Percentiles rank a stretch among this genome's conserved stretches.
These are phyloP conservation scores for Diversispora epigaea DNA, from an alignment of 192 early-diverging fungal species.

Conservation along the genomic window DNA sequence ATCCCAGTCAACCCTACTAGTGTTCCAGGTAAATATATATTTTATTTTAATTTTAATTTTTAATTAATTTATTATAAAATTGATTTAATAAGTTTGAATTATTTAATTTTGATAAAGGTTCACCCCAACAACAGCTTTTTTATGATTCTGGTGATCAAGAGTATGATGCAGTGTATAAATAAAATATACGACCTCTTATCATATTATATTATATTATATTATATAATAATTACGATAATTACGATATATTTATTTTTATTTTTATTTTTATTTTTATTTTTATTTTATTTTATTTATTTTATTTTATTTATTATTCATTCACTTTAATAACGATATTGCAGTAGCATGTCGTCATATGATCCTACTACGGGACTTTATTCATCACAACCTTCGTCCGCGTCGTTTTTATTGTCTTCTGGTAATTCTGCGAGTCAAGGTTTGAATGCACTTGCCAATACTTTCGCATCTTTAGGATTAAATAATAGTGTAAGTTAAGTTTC, in stretches of 20 bases:
- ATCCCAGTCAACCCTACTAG: constrained; percentile 1
- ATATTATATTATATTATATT: not conserved
- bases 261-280: not conserved
- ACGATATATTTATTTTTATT: not conserved
- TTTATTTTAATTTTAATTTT: not conserved
- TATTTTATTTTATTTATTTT: no score
- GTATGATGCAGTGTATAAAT: constrained; percentile 11
- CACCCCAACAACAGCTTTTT: constrained; percentile 1
- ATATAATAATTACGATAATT: no score
- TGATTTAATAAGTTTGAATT: not conserved
- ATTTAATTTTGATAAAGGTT: not conserved
- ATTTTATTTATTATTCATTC: not conserved
- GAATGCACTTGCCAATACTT: constrained; percentile 27
- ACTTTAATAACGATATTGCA: no score
- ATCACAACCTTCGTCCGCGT: not conserved
- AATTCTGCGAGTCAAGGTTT: not conserved
- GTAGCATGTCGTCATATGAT: not conserved
- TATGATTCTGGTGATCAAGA: constrained; percentile 25
- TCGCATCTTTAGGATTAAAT: constrained; percentile 32
- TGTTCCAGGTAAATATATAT: not conserved
- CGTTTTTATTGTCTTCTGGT: constrained; percentile 6
- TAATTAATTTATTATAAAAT: not conserved
- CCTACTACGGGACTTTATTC: constrained; percentile 3
- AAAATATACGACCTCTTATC: not conserved
- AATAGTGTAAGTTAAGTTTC: not conserved